Evolutionary conservation across 1,139 yeast species (phyloP).

Genomic region (Diutina ranongensis): DNA sequence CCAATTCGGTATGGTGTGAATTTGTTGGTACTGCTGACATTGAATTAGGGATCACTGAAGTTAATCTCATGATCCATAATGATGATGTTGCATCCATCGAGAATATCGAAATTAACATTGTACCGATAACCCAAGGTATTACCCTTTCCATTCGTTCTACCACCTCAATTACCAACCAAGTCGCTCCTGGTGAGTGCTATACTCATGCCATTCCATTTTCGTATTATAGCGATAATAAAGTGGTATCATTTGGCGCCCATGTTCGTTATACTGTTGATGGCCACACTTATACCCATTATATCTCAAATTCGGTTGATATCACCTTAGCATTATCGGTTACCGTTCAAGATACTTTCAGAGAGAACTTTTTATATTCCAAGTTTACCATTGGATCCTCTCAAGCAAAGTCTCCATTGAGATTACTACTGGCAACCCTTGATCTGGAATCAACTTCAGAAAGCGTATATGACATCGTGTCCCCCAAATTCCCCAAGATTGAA

Average conservation of each 20-base stretch:
- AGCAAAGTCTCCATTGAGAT: conserved; percentile 40
- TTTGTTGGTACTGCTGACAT: conserved; percentile 13
- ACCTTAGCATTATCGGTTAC: conserved; percentile 52
- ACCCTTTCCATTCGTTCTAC: not conserved
- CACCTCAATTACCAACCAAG: not conserved
- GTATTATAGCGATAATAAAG: conserved; percentile 18
- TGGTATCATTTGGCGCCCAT: conserved; percentile 18
- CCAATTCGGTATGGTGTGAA: conserved; percentile 16
- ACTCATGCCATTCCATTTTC: conserved; percentile 13
- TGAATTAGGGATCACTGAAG: conserved; percentile 15
- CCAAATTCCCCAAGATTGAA: not conserved
- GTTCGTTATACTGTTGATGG: conserved; percentile 18
- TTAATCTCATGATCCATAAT: conserved; percentile 14
- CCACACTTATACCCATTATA: not conserved
- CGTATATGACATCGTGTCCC: not conserved
- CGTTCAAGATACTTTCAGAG: conserved; percentile 64
- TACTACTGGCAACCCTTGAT: conserved; percentile 15
- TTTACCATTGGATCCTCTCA: conserved; percentile 56
- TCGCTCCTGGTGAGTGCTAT: not conserved
- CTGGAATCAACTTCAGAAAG: not conserved
- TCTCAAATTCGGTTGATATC: conserved; percentile 27
- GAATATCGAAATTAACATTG: conserved; percentile 10
- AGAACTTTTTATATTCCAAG: conserved; percentile 45
- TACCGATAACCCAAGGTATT: conserved; percentile 12
- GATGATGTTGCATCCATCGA: conserved; percentile 10